These are phyloP conservation scores for Solanum sparsipilum DNA, from an alignment of 257 asterid species.

Conservation along the genomic window DNA sequence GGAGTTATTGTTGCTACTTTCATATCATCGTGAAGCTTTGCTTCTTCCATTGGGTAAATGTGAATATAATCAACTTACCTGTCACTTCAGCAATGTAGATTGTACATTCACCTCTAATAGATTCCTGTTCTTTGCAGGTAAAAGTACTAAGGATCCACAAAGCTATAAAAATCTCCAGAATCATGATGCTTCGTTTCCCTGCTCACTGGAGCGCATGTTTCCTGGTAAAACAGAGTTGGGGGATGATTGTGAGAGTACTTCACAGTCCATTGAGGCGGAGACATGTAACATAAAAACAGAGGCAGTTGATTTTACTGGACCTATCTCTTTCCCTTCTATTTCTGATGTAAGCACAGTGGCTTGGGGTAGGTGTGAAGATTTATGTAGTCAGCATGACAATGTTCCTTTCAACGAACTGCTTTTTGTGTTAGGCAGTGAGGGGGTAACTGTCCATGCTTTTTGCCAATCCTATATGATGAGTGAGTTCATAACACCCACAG, in stretches of 20 bases:
- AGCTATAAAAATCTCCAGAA: background rate
- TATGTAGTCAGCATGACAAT: constrained; percentile 44
- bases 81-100: background rate
- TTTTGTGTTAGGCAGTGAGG: constrained; percentile 66
- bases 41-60: constrained; percentile 73
- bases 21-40: constrained; percentile 57
- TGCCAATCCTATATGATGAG: constrained; percentile 24
- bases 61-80: constrained; percentile 7
- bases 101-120: background rate
- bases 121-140: constrained; percentile 7
- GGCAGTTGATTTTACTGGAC: constrained; percentile 19
- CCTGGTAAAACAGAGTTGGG: constrained; percentile 22
- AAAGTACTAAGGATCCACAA: constrained; percentile 26
- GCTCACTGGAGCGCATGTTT: constrained; percentile 11
- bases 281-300: constrained; percentile 11
- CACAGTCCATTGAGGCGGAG: constrained; percentile 24
- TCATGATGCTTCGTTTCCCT: background rate
- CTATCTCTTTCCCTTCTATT: constrained; percentile 34
- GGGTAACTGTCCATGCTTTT: constrained; percentile 78
- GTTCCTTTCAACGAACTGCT: constrained; percentile 56
- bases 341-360: constrained; percentile 70
- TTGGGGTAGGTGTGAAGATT: constrained; percentile 65
- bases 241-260: constrained; percentile 27
- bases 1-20: constrained; percentile 50
- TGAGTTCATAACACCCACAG: constrained; percentile 21